phyloP scores from a whole-genome alignment of 352 stramenopile genomes.

The Pilasporangium apinafurcum region DNA sequence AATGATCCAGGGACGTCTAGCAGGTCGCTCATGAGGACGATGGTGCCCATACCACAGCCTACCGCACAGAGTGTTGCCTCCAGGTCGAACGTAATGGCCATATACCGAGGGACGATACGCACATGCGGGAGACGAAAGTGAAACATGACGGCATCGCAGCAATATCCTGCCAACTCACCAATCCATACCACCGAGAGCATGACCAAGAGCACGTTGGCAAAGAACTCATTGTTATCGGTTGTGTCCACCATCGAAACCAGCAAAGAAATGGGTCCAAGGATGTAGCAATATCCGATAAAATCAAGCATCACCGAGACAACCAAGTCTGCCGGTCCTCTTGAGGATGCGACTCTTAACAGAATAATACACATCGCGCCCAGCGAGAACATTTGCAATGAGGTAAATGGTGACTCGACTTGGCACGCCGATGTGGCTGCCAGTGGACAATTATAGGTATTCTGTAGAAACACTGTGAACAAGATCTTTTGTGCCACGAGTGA shows the following conservation, averaged over 20 bases:
- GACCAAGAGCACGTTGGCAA: constrained; percentile 29
- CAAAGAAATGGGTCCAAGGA: constrained; percentile 22
- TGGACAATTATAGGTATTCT: constrained; percentile 36
- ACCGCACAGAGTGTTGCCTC: constrained; percentile 36
- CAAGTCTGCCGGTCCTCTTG: constrained; percentile 23
- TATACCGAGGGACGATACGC: constrained; percentile 29
- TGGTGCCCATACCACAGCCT: constrained; percentile 20
- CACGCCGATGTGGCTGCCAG: constrained; percentile 5
- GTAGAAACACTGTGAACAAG: constrained; percentile 26
- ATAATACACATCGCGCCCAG: constrained; percentile 23
- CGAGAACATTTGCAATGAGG: constrained; percentile 25
- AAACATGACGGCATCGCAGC: constrained; percentile 48
- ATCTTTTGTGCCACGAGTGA: constrained; percentile 30
- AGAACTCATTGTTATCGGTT: constrained; percentile 17
- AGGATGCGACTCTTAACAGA: constrained; percentile 15
- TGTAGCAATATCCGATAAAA: constrained; percentile 28
- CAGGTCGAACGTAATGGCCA: constrained; percentile 39
- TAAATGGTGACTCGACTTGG: constrained; percentile 11
- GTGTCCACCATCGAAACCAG: constrained; percentile 40
- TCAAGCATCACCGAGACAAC: constrained; percentile 25
- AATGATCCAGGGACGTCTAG: constrained; percentile 12
- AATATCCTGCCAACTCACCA: constrained; percentile 34
- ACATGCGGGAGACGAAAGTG: constrained; percentile 36
- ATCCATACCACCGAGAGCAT: constrained; percentile 37
- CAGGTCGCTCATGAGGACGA: constrained; percentile 24